These are phyloP conservation scores for Blastobotrys persicus DNA, from an alignment of 1,139 yeast genomes.

Conservation along the genomic window DNA sequence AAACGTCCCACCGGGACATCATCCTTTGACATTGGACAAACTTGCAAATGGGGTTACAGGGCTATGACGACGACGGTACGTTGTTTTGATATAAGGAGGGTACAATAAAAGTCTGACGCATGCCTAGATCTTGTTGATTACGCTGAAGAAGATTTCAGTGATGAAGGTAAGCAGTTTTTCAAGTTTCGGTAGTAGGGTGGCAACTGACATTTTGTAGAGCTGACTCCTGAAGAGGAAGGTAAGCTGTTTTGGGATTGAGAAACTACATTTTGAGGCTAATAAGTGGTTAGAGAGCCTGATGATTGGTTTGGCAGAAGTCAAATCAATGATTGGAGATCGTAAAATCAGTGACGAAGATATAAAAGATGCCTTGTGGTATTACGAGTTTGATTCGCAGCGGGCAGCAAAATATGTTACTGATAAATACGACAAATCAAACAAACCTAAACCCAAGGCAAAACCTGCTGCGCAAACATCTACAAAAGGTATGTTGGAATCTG, in stretches of 20 bases:
- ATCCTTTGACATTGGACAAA: not conserved
- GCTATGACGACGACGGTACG: slow-evolving; percentile 21
- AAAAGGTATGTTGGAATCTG: slow-evolving; percentile 20
- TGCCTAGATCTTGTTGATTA: slow-evolving; percentile 18
- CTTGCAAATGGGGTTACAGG: slow-evolving; percentile 11
- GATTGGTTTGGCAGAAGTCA: slow-evolving; percentile 41
- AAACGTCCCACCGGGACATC: not conserved
- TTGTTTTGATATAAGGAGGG: too few relatives aligned
- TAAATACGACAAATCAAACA: slow-evolving; percentile 29
- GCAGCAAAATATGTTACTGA: slow-evolving; percentile 53
- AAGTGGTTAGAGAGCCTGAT: slow-evolving; percentile 20
- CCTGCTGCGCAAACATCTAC: slow-evolving; percentile 14
- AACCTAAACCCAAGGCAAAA: slow-evolving; percentile 19
- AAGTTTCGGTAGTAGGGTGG: not conserved
- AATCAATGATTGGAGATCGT: slow-evolving; percentile 49
- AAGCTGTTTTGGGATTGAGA: not conserved
- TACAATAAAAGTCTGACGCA: too few relatives aligned
- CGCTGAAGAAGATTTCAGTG: slow-evolving; percentile 19
- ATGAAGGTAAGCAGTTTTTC: slow-evolving; percentile 16
- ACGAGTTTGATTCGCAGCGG: slow-evolving; percentile 57
- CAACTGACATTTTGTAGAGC: slow-evolving; percentile 12
- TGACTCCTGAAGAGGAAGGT: slow-evolving; percentile 28
- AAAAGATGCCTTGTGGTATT: slow-evolving; percentile 59
- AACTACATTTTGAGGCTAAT: not conserved
- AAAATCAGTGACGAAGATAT: slow-evolving; percentile 52